Evolutionary conservation across 306 rosid species (phyloP), one percentile per base, ranked within the genome.

Genomic region (Biancaea sappan): DNA sequence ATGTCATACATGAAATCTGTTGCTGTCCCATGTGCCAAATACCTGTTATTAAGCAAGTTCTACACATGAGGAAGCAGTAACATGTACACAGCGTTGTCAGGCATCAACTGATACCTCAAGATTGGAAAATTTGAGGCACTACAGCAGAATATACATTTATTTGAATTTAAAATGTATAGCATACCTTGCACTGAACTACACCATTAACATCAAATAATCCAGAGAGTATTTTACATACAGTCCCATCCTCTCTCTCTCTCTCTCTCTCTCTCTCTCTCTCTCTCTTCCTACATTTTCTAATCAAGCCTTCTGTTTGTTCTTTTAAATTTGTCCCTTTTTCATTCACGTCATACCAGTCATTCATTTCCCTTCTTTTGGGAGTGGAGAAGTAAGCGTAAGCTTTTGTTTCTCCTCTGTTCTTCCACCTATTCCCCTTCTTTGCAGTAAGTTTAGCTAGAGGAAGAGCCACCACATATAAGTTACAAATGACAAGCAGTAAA

Each of bases 21-120:
- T 72, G 98, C 97, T 24, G 99, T 95, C 72, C 99, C 99, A 61
- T 95, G 99, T 15, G 98, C 99, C 77, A 95, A 80, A 86, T 95
- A 95, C 88, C 99, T 92, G 82, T 41, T 71, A 62, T 32, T 15
- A 58, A 31, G 41, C 41, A n/a, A 58, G 41, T 58, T 28, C 34
- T 28, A 28, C 28, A 16, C 65, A 56, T 25, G 63, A 72, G 77
- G 66, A 60, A 72, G 59, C 76, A 63, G 13, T 50, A 35, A 29
- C 21, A 56, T 24, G 31, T 59, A 59, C 43, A 56, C 19, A 38
- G 51, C 11, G 61, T 34, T 40, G 31, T 52, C 34, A 25, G 26
- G 14, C 65, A 63, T 41, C 35, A 32, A 26, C 53, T 32, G 46
- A 34, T 28, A 35, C 50, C 32, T 46, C 63, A 15, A 73, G 25